phyloP scores from a whole-genome alignment of 768 basidiomycete genomes.

The Polyporus arcularius region DNA sequence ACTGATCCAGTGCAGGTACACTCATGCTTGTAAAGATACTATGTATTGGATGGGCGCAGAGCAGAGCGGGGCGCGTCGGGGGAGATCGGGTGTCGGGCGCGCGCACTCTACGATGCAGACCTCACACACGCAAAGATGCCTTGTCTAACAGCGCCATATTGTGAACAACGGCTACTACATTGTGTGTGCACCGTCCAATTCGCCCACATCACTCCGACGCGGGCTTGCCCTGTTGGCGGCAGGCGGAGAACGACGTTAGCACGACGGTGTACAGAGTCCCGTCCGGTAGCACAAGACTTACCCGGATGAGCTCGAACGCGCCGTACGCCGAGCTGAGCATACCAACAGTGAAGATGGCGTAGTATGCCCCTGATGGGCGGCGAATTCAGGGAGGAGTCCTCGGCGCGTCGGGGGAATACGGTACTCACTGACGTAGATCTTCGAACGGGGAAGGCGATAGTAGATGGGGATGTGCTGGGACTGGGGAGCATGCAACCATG shows the following conservation, averaged over 20 bases:
- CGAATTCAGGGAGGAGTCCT: neutral
- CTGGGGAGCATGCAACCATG: constrained; percentile 22
- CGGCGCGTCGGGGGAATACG: neutral
- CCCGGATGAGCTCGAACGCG: constrained; percentile 46
- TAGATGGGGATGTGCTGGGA: constrained; percentile 53
- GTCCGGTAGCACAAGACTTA: constrained; percentile 12
- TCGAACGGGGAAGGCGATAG: constrained; percentile 60
- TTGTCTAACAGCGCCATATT: neutral
- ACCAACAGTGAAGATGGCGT: constrained; percentile 52
- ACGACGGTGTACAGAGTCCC: neutral
- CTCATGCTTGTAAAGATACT: too few relatives aligned
- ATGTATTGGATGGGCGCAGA: neutral
- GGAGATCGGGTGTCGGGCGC: neutral
- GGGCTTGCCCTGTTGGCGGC: constrained; percentile 27
- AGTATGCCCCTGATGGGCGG: constrained; percentile 50
- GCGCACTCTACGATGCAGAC: neutral
- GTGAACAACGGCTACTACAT: neutral
- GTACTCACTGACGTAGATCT: constrained; percentile 62
- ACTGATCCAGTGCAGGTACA: too few relatives aligned
- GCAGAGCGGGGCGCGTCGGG: neutral
- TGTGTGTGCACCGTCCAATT: neutral
- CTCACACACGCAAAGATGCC: neutral
- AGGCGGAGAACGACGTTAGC: neutral
- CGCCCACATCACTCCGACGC: constrained; percentile 12
- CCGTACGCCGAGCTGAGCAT: constrained; percentile 56